Evolutionary conservation across 768 basidiomycete genomes (phyloP).

Genomic region (Xanthoconium stramineum): DNA sequence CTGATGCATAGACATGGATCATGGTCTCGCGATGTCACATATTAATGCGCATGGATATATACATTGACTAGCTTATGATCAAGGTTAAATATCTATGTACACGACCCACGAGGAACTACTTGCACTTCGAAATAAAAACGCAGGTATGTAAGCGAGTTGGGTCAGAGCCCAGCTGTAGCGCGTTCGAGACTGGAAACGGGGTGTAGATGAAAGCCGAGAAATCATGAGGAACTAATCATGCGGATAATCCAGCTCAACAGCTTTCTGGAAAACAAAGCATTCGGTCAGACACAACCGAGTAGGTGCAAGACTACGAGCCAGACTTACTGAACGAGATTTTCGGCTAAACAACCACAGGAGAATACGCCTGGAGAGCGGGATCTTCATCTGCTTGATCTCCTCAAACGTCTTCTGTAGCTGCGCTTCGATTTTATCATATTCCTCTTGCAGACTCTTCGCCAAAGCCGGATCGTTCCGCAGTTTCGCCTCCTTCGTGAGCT

Average conservation of each 20-base stretch:
- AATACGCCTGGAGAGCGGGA: conserved; percentile 11
- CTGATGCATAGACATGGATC: neutral
- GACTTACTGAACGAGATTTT: conserved; percentile 9
- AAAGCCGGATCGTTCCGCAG: conserved; percentile 7
- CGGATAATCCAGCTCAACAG: neutral
- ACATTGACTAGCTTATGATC: too few relatives aligned
- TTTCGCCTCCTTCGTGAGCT: conserved; percentile 18
- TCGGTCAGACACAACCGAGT: neutral
- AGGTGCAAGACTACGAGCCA: too few relatives aligned
- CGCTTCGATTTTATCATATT: conserved; percentile 6
- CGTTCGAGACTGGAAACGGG: too few relatives aligned
- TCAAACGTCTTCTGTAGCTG: conserved; percentile 19
- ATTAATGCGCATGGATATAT: too few relatives aligned
- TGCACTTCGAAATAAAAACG: too few relatives aligned
- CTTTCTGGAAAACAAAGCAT: neutral
- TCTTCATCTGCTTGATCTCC: conserved; percentile 19
- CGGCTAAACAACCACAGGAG: conserved; percentile 1
- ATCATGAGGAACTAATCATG: too few relatives aligned
- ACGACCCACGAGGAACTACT: too few relatives aligned
- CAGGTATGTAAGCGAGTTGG: too few relatives aligned
- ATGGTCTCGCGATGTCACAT: too few relatives aligned
- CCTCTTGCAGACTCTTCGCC: conserved; percentile 7
- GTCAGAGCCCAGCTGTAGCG: too few relatives aligned
- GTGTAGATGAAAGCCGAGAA: too few relatives aligned
- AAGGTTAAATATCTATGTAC: too few relatives aligned